Evolutionary conservation across 345 rosid genomes (phyloP), one percentile per base, ranked within the genome.

Genomic region (Pistacia integerrima): DNA sequence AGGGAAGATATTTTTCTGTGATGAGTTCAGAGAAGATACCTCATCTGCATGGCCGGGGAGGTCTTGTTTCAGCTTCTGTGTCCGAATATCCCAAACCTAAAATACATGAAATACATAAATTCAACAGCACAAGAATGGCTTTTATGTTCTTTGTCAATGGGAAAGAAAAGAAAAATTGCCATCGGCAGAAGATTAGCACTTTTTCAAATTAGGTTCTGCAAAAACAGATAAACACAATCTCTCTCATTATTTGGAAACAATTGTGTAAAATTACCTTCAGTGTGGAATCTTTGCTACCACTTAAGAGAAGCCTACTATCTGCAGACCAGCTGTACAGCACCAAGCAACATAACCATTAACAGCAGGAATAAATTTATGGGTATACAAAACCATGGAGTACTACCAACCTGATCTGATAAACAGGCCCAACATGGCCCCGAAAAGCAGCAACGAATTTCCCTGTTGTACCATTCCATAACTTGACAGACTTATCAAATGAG

Each of bases 281-380:
- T 48, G 99, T 96, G 78, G 98, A 90, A 84, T 96, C 99, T 78
- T 93, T 93, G 82, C 98, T 96, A 69, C 97, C 97, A 82, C 99
- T 96, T 75, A 96, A 82, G 78, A 96, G 97, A 89, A 93, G 83
- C 80, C 97, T 90, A 81, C 98, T 93, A 81, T 96, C 99, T 38
- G 99, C 97, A 0, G 98, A 96, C 99, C 99, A 96, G 87, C 98
- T 92, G 92, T 46, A 38, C 46, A 13, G 70, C 48, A 70, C 33
- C 68, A 74, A 20, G 58, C 55, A 74, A 78, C 46, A 68, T 66
- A 25, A 72, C 51, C 33, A 72, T 77, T 66, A 82, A 76, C 49
- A 17, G 44, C 18, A 49, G 1, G 44, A 36, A 38, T 28, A 74
- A 78, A 48, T 38, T n/a, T 16, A 11, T n/a, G 33, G 62, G 61